Percentiles rank a stretch among this genome's conserved stretches.
Conservation (phyloP, 2,329 filamentous ascomycete genomes). For the Macrophomina tecta region DNA sequence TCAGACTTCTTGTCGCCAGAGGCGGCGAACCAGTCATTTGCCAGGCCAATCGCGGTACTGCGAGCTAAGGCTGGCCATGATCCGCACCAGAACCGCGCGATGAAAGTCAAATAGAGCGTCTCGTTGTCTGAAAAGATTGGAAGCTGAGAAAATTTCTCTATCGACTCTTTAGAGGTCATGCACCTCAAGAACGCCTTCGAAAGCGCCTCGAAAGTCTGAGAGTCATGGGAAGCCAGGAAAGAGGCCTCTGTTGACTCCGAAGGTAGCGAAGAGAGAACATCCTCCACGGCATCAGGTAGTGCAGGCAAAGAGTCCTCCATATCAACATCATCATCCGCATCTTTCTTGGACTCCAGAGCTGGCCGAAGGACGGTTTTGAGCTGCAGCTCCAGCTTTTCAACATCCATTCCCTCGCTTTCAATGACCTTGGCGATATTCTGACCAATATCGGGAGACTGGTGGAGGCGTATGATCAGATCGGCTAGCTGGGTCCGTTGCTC, state of each 20-base stretch:
- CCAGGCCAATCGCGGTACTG: slow-evolving; percentile 70
- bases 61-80: slow-evolving; percentile 72
- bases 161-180: slow-evolving; percentile 33
- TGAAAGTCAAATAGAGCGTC: slow-evolving; percentile 74
- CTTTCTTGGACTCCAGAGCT: slow-evolving; percentile 32
- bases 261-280: slow-evolving; percentile 32
- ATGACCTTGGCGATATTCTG: slow-evolving; percentile 72
- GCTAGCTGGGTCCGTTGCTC: slow-evolving; percentile 40
- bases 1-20: slow-evolving; percentile 58
- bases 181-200: slow-evolving; percentile 39
- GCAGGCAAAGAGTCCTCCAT: slow-evolving; percentile 52
- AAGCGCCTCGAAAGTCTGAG: slow-evolving; percentile 39
- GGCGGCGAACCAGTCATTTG: slow-evolving; percentile 35
- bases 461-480: slow-evolving; percentile 40
- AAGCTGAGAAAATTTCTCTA: slow-evolving; percentile 57
- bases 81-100: slow-evolving; percentile 76
- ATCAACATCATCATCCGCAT: slow-evolving; percentile 53
- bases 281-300: slow-evolving; percentile 26
- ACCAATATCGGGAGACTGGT: slow-evolving; percentile 43
- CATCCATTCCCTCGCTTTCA: slow-evolving; percentile 70
- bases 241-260: slow-evolving; percentile 38
- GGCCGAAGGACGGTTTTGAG: slow-evolving; percentile 71
- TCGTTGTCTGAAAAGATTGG: slow-evolving; percentile 61
- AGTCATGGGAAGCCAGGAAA: slow-evolving; percentile 36
- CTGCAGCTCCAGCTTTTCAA: slow-evolving; percentile 76